phyloP scores from a whole-genome alignment of 805 yeast genomes.

The Kluyveromyces starmeri region DNA sequence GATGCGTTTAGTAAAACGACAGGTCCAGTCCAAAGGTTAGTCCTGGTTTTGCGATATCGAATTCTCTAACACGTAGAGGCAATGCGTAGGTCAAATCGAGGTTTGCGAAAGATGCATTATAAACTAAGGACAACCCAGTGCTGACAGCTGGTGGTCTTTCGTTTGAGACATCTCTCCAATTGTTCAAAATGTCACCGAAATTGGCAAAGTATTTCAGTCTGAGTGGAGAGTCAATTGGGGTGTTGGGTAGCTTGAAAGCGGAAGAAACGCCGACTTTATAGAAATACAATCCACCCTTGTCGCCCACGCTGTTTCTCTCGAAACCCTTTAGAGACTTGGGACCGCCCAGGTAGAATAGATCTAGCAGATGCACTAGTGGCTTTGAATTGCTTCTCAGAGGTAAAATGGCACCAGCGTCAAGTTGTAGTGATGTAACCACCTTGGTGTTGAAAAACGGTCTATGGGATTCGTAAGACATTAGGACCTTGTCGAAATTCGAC shows the following conservation, averaged over 20 bases:
- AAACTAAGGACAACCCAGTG: slow-evolving; percentile 45
- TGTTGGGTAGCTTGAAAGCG: slow-evolving; percentile 46
- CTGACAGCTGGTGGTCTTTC: slow-evolving; percentile 30
- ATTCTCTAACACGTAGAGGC: slow-evolving; percentile 40
- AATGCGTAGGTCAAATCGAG: slow-evolving; percentile 47
- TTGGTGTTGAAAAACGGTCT: slow-evolving; percentile 36
- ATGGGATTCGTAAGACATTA: slow-evolving; percentile 19
- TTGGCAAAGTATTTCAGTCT: slow-evolving; percentile 53
- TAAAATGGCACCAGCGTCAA: slow-evolving; percentile 44
- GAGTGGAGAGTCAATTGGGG: slow-evolving; percentile 36
- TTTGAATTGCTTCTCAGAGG: slow-evolving; percentile 21
- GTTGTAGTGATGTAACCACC: slow-evolving; percentile 40
- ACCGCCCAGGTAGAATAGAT: slow-evolving; percentile 70
- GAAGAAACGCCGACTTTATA: slow-evolving; percentile 43
- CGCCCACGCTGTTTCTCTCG: slow-evolving; percentile 49
- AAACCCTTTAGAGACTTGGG: slow-evolving; percentile 54
- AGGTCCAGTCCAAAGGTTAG: slow-evolving; percentile 45
- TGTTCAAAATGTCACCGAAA: slow-evolving; percentile 40
- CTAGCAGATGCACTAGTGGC: slow-evolving; percentile 48
- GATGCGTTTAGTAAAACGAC: slow-evolving; percentile 36
- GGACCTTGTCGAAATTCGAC: slow-evolving; percentile 26
- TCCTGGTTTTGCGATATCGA: slow-evolving; percentile 45
- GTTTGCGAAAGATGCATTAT: slow-evolving; percentile 43
- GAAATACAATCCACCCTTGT: slow-evolving; percentile 49
- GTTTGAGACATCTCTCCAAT: slow-evolving; percentile 10